These are phyloP conservation scores for Pseudonitzschia delicatissima DNA, from an alignment of 108 stramenopile species.

Conservation along the genomic window DNA sequence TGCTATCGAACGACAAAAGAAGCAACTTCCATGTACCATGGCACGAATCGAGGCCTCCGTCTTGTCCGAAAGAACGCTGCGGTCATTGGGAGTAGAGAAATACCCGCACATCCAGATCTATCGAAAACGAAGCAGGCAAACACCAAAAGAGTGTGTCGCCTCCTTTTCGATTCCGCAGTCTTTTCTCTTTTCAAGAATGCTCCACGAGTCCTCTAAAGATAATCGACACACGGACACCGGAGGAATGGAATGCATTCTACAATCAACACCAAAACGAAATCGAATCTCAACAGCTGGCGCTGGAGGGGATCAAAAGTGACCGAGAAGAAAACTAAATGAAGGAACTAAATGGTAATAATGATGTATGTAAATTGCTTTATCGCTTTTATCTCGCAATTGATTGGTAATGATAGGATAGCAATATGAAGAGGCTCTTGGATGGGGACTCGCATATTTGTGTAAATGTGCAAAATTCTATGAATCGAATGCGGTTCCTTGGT, in stretches of 20 bases:
- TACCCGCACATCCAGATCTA: constrained; percentile 21
- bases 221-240: neutral
- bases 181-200: neutral
- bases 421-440: no score
- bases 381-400: no score
- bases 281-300: neutral
- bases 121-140: neutral
- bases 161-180: constrained; percentile 18
- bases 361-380: no score
- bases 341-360: no score
- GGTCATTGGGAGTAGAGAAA: neutral
- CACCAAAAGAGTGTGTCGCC: constrained; percentile 1
- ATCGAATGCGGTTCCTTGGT: neutral
- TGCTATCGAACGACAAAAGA: constrained; percentile 5
- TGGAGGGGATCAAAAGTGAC: neutral
- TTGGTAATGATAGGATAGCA: no score
- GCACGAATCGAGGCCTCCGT: constrained; percentile 11
- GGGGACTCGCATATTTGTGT: no score
- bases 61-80: constrained; percentile 1
- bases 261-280: constrained; percentile 4
- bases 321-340: neutral
- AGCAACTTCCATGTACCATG: neutral
- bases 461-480: no score
- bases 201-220: constrained; percentile 3
- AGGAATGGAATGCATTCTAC: constrained; percentile 14